Percentiles rank a stretch among this genome's conserved stretches.
Conservation (phyloP, 1,284 basidiomycete genomes). For the Stygiomarasmius scandens region DNA sequence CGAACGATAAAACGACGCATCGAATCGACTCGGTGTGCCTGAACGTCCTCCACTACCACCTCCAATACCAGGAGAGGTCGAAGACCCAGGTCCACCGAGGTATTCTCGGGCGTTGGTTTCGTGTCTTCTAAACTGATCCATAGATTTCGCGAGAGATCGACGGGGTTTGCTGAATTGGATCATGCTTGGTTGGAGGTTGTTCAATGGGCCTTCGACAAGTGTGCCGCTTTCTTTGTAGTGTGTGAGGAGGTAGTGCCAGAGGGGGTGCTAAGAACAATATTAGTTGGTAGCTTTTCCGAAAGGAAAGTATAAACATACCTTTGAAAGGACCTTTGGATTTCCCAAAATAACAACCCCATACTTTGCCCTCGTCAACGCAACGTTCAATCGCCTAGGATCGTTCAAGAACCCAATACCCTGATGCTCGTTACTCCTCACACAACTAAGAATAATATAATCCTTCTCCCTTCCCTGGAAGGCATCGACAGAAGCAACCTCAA, state of each 20-base stretch:
- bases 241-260: constrained; percentile 98
- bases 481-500: constrained; percentile 98
- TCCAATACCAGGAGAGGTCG: constrained; percentile 47
- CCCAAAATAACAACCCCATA: constrained; percentile 98
- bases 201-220: constrained; percentile 95
- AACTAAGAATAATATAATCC: constrained; percentile 98
- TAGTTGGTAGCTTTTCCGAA: constrained; percentile 13
- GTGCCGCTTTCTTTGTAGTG: constrained; percentile 97
- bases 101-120: constrained; percentile 84
- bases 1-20: constrained; percentile 92
- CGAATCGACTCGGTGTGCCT: constrained; percentile 89
- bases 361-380: constrained; percentile 96
- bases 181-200: constrained; percentile 96
- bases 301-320: constrained; percentile 57
- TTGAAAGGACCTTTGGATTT: constrained; percentile 98
- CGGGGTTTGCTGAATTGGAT: constrained; percentile 98
- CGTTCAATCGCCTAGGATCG: constrained; percentile 95
- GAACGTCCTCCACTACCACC: constrained; percentile 53
- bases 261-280: constrained; percentile 71
- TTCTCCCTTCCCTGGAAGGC: constrained; percentile 99
- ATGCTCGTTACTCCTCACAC: constrained; percentile 99
- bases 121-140: constrained; percentile 90
- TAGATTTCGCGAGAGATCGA: constrained; percentile 79
- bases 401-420: constrained; percentile 99
- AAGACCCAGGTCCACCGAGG: constrained; percentile 38